These are phyloP conservation scores for Triglochin maritima DNA, from an alignment of 106 monocot species.

Conservation along the genomic window DNA sequence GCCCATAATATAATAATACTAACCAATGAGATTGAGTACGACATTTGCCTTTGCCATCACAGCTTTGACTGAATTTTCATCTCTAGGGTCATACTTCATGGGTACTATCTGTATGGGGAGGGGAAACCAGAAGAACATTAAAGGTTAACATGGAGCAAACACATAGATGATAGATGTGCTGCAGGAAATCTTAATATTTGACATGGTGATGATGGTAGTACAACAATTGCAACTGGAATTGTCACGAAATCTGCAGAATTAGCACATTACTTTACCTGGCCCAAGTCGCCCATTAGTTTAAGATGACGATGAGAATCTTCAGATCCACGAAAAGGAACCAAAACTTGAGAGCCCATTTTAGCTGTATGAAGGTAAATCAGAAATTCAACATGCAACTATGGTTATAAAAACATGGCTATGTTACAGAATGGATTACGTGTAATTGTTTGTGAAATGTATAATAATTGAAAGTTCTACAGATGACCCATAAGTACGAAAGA, in stretches of 20 bases:
- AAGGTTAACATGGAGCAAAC: neutral
- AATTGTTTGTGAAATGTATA: too few species aligned
- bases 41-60: constrained; percentile 99
- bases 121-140: neutral
- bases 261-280: constrained; percentile 48
- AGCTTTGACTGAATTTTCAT: constrained; percentile 95
- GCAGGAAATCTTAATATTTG: neutral
- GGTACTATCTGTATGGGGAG: constrained; percentile 61
- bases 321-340: constrained; percentile 96
- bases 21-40: constrained; percentile 95
- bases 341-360: constrained; percentile 98
- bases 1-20: neutral
- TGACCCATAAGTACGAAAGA: too few species aligned
- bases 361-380: constrained; percentile 31
- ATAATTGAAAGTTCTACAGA: too few species aligned
- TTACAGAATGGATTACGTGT: too few species aligned
- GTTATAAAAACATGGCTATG: too few species aligned
- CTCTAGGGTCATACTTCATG: constrained; percentile 96
- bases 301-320: constrained; percentile 94
- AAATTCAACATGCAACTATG: neutral
- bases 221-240: neutral
- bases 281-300: constrained; percentile 98
- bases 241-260: neutral
- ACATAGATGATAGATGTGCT: neutral
- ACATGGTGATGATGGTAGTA: neutral